Conservation (phyloP, 2,329 filamentous ascomycete species). For the Endoconidiophora polonica region DNA sequence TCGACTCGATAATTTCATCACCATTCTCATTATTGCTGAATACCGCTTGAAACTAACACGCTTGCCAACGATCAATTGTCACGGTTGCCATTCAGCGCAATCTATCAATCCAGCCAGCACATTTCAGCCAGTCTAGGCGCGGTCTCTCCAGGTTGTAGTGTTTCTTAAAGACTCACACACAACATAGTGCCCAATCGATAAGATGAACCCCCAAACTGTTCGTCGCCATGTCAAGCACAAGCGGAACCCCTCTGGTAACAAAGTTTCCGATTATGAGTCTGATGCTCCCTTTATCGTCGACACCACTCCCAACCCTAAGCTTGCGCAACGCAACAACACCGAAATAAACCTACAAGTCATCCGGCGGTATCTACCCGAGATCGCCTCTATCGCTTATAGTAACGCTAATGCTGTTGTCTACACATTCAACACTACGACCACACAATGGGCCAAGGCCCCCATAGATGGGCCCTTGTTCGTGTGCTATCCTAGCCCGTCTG, state of each 20-base stretch:
- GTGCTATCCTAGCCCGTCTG: background rate
- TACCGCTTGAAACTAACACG: too few species aligned
- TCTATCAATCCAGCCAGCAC: too few species aligned
- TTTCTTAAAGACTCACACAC: background rate
- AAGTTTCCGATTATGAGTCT: slow-evolving; percentile 47
- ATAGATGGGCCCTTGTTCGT: slow-evolving; percentile 84
- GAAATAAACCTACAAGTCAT: slow-evolving; percentile 80
- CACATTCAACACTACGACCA: slow-evolving; percentile 47
- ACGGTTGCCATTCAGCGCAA: too few species aligned
- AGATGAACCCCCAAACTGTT: slow-evolving; percentile 30
- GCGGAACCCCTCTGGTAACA: slow-evolving; percentile 25
- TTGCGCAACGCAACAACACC: slow-evolving; percentile 53
- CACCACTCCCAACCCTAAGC: slow-evolving; percentile 25
- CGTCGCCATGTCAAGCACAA: slow-evolving; percentile 23
- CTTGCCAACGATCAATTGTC: too few species aligned
- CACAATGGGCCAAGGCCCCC: slow-evolving; percentile 68
- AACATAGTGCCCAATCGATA: background rate
- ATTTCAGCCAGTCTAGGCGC: background rate
- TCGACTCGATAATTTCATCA: too few species aligned
- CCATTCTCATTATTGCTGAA: too few species aligned
- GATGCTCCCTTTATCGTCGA: slow-evolving; percentile 37
- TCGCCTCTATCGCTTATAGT: slow-evolving; percentile 58
- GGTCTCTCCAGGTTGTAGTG: background rate
- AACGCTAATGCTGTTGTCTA: slow-evolving; percentile 81
- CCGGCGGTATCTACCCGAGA: slow-evolving; percentile 59